A percentile compares a stretch with the other conserved stretches of the same genome.
phyloP scores from a whole-genome alignment of 192 early-diverging fungal species.

The Oehlia diaphana region DNA sequence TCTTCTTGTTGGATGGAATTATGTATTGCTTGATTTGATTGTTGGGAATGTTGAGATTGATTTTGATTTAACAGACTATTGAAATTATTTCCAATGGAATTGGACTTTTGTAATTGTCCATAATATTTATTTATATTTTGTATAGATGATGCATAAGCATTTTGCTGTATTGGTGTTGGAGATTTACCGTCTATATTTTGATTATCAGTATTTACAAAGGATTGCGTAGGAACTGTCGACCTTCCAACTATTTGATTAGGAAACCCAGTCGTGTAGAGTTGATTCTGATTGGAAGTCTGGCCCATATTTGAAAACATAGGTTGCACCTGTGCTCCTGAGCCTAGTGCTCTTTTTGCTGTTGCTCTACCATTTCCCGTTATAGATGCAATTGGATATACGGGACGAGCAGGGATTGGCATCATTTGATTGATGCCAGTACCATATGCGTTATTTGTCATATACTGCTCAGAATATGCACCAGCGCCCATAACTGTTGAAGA shows the following conservation, averaged over 20 bases:
- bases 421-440: constrained; percentile 16
- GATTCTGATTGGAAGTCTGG: constrained; percentile 11
- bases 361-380: constrained; percentile 27
- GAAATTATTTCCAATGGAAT: not conserved
- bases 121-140: constrained; percentile 25
- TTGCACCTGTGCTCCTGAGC: not conserved
- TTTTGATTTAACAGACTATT: constrained; percentile 24
- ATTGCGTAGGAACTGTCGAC: not conserved
- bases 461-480: constrained; percentile 19
- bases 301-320: constrained; percentile 19
- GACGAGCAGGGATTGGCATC: constrained; percentile 17
- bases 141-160: constrained; percentile 21
- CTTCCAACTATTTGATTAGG: constrained; percentile 16
- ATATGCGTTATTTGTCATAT: constrained; percentile 11
- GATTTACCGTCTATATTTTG: constrained; percentile 18
- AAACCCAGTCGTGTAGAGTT: constrained; percentile 6
- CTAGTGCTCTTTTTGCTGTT: constrained; percentile 22
- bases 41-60: not conserved
- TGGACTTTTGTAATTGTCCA: constrained; percentile 10
- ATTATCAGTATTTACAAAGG: constrained; percentile 10
- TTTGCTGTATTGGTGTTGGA: not conserved
- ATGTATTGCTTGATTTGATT: constrained; percentile 11
- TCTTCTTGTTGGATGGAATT: constrained; percentile 12
- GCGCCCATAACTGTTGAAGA: constrained; percentile 6
- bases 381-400: constrained; percentile 20